A percentile compares a stretch with the other conserved stretches of the same genome.
Conservation (phyloP, 2,329 filamentous ascomycete species). For the Orbilia brochopaga region DNA sequence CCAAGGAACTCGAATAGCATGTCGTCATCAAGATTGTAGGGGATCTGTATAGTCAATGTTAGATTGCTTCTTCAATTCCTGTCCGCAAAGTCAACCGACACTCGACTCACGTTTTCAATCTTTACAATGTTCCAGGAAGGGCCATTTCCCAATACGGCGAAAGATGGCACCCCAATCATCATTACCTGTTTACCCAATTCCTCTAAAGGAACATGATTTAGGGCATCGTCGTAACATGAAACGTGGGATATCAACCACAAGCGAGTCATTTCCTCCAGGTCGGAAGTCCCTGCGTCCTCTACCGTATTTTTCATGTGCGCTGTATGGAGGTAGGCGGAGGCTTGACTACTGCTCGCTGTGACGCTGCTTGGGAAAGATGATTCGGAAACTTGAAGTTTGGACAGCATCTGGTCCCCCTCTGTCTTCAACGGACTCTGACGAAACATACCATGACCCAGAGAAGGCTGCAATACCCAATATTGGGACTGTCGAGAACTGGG, state of each 20-base stretch:
- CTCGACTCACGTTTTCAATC: constrained; percentile 40
- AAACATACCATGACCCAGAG: background rate
- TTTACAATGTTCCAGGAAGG: constrained; percentile 42
- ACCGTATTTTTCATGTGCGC: background rate
- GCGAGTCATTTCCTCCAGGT: constrained; percentile 22
- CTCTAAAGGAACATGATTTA: constrained; percentile 37
- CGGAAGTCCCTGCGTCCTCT: constrained; percentile 7
- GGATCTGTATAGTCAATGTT: constrained; percentile 24
- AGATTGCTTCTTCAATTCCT: background rate
- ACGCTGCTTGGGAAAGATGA: background rate
- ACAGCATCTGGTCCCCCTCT: background rate
- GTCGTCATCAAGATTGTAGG: constrained; percentile 46
- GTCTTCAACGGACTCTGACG: background rate
- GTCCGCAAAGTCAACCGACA: too few species aligned
- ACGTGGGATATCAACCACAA: constrained; percentile 32
- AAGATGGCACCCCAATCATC: constrained; percentile 2
- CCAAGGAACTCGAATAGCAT: constrained; percentile 66
- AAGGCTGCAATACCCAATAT: constrained; percentile 9
- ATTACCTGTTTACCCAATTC: constrained; percentile 38
- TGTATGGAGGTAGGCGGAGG: background rate
- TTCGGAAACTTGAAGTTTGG: background rate
- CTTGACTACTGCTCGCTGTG: background rate
- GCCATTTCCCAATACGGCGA: background rate
- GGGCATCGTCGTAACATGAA: constrained; percentile 23
- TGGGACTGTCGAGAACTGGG: background rate